Evolutionary conservation across 495 filamentous ascomycete genomes (phyloP), one percentile per base, ranked within the genome.

Genomic region (Neurospora africana): DNA sequence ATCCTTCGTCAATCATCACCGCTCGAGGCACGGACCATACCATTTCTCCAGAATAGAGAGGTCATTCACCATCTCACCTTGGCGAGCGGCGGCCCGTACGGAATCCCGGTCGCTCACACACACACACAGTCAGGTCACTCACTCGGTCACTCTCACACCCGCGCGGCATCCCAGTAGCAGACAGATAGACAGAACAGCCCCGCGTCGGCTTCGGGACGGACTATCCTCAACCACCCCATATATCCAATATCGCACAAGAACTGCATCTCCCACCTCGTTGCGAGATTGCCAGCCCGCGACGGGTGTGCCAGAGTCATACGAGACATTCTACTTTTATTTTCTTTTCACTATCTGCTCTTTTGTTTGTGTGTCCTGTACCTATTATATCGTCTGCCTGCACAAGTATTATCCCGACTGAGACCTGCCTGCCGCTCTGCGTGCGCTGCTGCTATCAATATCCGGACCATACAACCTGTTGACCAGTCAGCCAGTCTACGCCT

Each of bases 321-420:
- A 83, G 82, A 83, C 79, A 83, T 82, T 82, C 82, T 82, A 79
- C 81, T 83, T 79, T 74, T 79, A 79, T 78, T 80, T 80, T 75
- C 61, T 72, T 71, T 76, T 77, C 72, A 72, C 76, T 70, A 73
- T 65, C 27, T 33, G 27, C 27, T 65, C 27, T 33, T n/a, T n/a
- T n/a, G n/a, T n/a, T 65, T 19, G 53, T 65, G 53, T 65, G 53
- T 65, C 27, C 53, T 33, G 53, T 65, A 30, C 27, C 53, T 19
- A 15, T 33, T 33, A 65, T 65, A 33, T 61, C 27, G 27, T 33
- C 27, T 33, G 23, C 13, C 53, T 61, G 53, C 53, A 65, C 0
- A 65, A 65, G 53, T 65, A 33, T 33, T 65, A 8, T 30, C 53
- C 53, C 53, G 53, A 65, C 53, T 71, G 72, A 76, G 78, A 77